Base-by-base conservation (phyloP, 805 yeast genomes). In the Nakazawaea ernobii region DNA sequence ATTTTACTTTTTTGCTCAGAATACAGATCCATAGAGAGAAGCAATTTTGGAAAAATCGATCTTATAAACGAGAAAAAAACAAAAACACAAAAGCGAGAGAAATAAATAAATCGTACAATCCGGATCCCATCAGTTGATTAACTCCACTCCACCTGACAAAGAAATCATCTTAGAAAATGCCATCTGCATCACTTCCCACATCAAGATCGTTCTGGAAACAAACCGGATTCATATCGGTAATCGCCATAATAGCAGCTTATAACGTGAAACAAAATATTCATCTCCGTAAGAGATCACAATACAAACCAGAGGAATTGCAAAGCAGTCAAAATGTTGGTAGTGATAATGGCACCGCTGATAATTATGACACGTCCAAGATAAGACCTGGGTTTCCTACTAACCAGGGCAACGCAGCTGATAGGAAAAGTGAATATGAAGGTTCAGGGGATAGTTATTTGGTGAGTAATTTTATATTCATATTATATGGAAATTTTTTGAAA, bases 391-490 rank as follows among this genome's bases (percentile, higher is more conserved):
- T 79, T 45, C 84, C 84, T 9, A 45, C 43, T 6, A 65, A 61
- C 39, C 60, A 65, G 13, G 67, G 66, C 1, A 59, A 61, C 6
- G 58, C 56, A 24, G 66, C 63, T 20, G 56, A 63, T 39, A 66
- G 90, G 51, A 79, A 80, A 52, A 77, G 84, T 45, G 80, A 75
- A 55, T 86, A 74, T 57, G 86, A 82, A 54, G 92, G 90, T 5
- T 71, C 84, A 0, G 87, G 88, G 0, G 67, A 68, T 46, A 75
- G 86, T 42, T 82, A 81, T 48, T 61, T 51, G 90, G 82, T 56
- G 64, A 55, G 46, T 49, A 3, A 11, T 30, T 35, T 24, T 14
- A 20, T n/a, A 14, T 24, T 8, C 13, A n/a, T 17, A 10, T 27
- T 14, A 24, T 32, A n/a, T n/a, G n/a, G n/a, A n/a, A n/a, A n/a